Evolutionary conservation across 2,329 filamentous ascomycete genomes (phyloP).

Genomic region (Fusarium zealandicum): DNA sequence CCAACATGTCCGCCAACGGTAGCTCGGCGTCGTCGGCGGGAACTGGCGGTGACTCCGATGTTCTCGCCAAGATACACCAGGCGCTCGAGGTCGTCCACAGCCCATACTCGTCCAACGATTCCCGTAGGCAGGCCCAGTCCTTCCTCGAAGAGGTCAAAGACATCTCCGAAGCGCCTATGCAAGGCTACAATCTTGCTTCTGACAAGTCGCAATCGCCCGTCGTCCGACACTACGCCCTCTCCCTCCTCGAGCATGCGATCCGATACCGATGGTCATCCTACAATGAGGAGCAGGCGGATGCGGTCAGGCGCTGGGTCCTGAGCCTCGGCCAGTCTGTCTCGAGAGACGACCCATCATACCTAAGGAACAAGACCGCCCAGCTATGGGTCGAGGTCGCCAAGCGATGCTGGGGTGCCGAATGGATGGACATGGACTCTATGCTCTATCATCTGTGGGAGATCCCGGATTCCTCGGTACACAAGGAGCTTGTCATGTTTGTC

Average conservation of each 20-base stretch:
- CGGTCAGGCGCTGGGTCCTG: conserved; percentile 78
- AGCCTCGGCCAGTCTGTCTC: conserved; percentile 76
- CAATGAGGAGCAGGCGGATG: conserved; percentile 68
- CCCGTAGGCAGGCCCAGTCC: conserved; percentile 80
- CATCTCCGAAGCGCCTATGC: conserved; percentile 78
- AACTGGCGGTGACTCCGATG: conserved; percentile 51
- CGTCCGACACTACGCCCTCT: conserved; percentile 92
- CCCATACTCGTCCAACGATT: conserved; percentile 79
- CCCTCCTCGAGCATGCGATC: conserved; percentile 88
- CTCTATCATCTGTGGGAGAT: conserved; percentile 84
- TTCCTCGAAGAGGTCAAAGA: conserved; percentile 89
- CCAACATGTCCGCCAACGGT: conserved; percentile 50
- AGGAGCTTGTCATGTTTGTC: conserved; percentile 86
- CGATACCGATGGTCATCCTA: conserved; percentile 84
- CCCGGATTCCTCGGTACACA: conserved; percentile 67
- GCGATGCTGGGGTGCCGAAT: conserved; percentile 88
- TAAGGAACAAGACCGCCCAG: conserved; percentile 92
- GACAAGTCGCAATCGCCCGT: conserved; percentile 78
- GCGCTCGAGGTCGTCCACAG: conserved; percentile 90
- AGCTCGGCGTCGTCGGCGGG: conserved; percentile 42
- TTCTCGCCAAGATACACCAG: conserved; percentile 75
- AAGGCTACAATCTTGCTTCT: conserved; percentile 83
- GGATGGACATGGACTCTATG: conserved; percentile 91
- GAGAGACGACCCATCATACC: conserved; percentile 77
- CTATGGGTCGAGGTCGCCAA: conserved; percentile 96